Base-by-base conservation (phyloP, 1,284 basidiomycete genomes). In the Anthracocystis panici-leucophaei region DNA sequence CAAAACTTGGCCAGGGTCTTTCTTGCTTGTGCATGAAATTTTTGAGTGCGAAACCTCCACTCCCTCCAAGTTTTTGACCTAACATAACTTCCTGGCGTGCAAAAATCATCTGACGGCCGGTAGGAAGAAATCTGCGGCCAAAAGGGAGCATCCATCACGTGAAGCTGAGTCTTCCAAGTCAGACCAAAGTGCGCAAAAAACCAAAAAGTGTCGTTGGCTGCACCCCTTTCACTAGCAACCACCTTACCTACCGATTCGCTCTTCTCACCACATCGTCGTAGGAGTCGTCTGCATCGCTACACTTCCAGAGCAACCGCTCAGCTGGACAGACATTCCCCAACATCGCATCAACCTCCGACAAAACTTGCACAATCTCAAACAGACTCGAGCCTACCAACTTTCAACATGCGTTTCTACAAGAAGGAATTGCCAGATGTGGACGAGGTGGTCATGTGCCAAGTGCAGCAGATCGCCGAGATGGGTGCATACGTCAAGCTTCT, bases 401-500 rank as follows among this genome's bases (percentile, higher is more conserved):
- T 61, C 72, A 82, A 44, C n/a, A 85, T 85, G 83, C 75, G 83
- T 54, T 84, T 77, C 78, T 85, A 83, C 75, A 80, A 85, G 60
- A 84, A 85, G 75, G 73, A 80, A 57, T 65, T 85, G 44, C 83
- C 83, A 11, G 83, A 85, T 58, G 93, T 97, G 64, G 96, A 99
- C 86, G 93, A 97, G 87, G 91, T 98, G 71, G 95, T 98, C 86
- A 97, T 98, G 95, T 95, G 97, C 50, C 95, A 98, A 87, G 96
- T 99, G 76, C 93, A 94, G 86, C 94, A 97, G 88, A 99, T 99
- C 82, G 95, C 95, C 66, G 96, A 99, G 87, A 99, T 98, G 95
- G 96, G 97, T 61, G 96, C 97, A 56, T 99, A 99, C 86, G 97
- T 99, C 79, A 97, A 97, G 87, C 89, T 99, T 80, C 91, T 98